Base-by-base conservation (phyloP, 345 rosid species). In the Salix viminalis region DNA sequence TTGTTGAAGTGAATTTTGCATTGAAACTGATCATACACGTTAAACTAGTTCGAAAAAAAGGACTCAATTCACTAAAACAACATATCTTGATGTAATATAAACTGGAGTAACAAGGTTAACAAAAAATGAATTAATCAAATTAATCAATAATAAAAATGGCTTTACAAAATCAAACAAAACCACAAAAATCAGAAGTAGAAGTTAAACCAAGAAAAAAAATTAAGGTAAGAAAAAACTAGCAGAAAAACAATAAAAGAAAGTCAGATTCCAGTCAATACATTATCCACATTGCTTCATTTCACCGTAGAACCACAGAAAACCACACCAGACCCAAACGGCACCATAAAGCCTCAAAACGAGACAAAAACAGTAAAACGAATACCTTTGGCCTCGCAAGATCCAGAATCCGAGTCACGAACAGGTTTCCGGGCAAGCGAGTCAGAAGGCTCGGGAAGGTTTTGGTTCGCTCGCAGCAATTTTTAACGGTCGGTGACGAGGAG, bases 381-480 rank as follows among this genome's bases (percentile, higher is more conserved):
- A 58, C 64, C 64, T 58, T n/a, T 58, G 24, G 64, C 4, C 14
- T 58, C 5, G 11, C 28, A 62, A 76, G 30, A 56, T 62, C 52
- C 52, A 24, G 74, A 58, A 71, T 64, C 56, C 9, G 66, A 69
- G 23, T 70, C 64, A 48, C 11, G 24, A 52, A 42, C 61, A 61
- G 74, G 46, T 65, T 39, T 54, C 74, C 79, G 76, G 5, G 60
- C 70, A 69, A 11, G 60, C 73, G 74, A 68, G n/a, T 41, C 70
- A 71, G 41, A 44, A 68, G 68, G 76, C 73, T 26, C 80, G 79
- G 48, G 4, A 67, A 58, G 64, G 64, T 10, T 23, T 2, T 54
- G 28, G 26, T 14, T 58, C 28, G 28, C 75, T 42, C 64, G 58
- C 77, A 66, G 39, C 23, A 61, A 14, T 39, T 28, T n/a, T 4